phyloP scores from a whole-genome alignment of 2,329 filamentous ascomycete genomes.

The Kalmusia sp. region DNA sequence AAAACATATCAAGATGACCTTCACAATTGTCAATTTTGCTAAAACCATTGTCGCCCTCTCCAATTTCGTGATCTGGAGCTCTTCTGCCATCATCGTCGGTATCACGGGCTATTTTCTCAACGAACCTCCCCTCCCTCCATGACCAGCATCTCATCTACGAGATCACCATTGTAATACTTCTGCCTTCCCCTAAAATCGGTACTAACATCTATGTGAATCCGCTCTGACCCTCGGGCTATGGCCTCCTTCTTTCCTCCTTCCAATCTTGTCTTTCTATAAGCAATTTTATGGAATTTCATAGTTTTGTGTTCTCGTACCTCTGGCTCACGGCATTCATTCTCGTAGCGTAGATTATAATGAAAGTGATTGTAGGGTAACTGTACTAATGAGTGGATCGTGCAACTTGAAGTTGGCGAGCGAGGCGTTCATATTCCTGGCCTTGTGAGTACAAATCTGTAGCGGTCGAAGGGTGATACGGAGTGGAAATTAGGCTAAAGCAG shows the following conservation, averaged over 20 bases:
- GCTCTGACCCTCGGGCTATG: constrained; percentile 53
- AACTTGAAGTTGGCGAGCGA: constrained; percentile 50
- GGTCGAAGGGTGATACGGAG: neutral
- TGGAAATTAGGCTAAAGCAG: constrained; percentile 35
- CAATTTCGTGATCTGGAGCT: constrained; percentile 46
- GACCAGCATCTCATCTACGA: constrained; percentile 48
- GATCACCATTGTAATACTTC: constrained; percentile 42
- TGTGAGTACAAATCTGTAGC: constrained; percentile 43
- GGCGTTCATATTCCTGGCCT: constrained; percentile 54
- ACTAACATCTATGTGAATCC: constrained; percentile 39
- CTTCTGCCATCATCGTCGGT: constrained; percentile 51
- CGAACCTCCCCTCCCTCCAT: constrained; percentile 33
- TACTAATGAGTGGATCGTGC: constrained; percentile 45
- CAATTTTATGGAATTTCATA: constrained; percentile 50
- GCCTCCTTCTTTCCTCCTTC: constrained; percentile 36
- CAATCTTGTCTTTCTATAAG: constrained; percentile 49
- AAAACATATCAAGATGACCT: constrained; percentile 16
- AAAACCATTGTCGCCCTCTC: constrained; percentile 12
- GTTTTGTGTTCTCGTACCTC: constrained; percentile 56
- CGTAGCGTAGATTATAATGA: constrained; percentile 53
- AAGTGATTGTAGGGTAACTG: constrained; percentile 35
- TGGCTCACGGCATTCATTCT: constrained; percentile 59
- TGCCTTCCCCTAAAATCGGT: neutral
- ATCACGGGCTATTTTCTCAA: constrained; percentile 50
- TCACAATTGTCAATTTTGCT: constrained; percentile 2